Evolutionary conservation across 2,329 filamentous ascomycete genomes (phyloP).

Genomic region (Capronia epimyces): DNA sequence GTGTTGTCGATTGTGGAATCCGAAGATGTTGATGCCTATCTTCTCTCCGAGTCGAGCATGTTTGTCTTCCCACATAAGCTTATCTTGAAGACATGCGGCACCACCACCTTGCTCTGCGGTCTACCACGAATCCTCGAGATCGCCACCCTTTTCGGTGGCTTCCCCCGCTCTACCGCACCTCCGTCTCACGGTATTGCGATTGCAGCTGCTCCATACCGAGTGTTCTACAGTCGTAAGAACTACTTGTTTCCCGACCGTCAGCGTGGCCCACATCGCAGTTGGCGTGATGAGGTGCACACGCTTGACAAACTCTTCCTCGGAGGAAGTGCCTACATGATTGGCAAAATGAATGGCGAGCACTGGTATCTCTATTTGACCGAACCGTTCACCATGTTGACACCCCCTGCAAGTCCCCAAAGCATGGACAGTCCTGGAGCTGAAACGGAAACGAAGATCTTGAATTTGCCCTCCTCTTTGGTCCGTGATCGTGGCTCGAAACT

Average conservation of each 20-base stretch:
- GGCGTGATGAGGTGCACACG: slow-evolving; percentile 90
- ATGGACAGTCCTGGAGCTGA: slow-evolving; percentile 41
- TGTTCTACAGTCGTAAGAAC: slow-evolving; percentile 99
- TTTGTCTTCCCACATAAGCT: slow-evolving; percentile 99
- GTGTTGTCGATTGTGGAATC: slow-evolving; percentile 91
- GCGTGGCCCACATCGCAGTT: slow-evolving; percentile 89
- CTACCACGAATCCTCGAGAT: slow-evolving; percentile 89
- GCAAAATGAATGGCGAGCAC: slow-evolving; percentile 99
- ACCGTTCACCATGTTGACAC: slow-evolving; percentile 71
- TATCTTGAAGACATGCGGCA: slow-evolving; percentile 96
- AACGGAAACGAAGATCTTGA: slow-evolving; percentile 56
- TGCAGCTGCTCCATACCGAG: slow-evolving; percentile 82
- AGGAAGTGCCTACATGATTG: slow-evolving; percentile 98
- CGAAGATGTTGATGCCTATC: slow-evolving; percentile 90
- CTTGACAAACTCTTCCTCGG: slow-evolving; percentile 86
- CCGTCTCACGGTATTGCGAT: slow-evolving; percentile 62
- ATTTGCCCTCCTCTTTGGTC: slow-evolving; percentile 43
- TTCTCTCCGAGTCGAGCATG: slow-evolving; percentile 98
- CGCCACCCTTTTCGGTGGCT: slow-evolving; percentile 80
- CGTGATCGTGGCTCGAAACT: slow-evolving; percentile 27
- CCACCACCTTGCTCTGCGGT: slow-evolving; percentile 85
- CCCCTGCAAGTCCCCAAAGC: slow-evolving; percentile 65
- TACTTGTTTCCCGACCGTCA: slow-evolving; percentile 94
- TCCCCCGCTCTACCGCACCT: slow-evolving; percentile 69
- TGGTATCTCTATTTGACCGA: slow-evolving; percentile 98